A percentile compares a stretch with the other conserved stretches of the same genome.
Conservation (phyloP, 352 stramenopile genomes). For the Bremia lactucae region DNA sequence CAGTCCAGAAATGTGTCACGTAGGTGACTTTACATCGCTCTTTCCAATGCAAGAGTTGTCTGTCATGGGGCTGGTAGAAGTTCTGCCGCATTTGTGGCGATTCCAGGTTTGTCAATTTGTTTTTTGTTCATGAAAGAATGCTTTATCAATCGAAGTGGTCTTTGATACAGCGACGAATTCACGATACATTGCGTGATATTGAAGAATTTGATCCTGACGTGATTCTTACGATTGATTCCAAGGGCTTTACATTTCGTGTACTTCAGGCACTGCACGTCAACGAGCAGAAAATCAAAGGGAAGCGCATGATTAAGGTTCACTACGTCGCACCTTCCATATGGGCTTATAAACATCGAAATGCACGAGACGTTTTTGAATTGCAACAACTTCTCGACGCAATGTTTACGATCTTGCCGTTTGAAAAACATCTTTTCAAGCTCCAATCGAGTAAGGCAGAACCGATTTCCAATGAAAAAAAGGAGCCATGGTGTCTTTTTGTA, state of each 20-base stretch:
- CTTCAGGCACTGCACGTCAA: conserved; percentile 27
- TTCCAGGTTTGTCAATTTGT: conserved; percentile 21
- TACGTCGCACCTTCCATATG: conserved; percentile 73
- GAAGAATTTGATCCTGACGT: conserved; percentile 34
- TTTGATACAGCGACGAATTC: conserved; percentile 26
- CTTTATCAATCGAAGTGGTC: not conserved
- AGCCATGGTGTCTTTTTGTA: conserved; percentile 46
- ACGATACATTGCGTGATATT: conserved; percentile 49
- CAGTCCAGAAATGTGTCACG: conserved; percentile 39
- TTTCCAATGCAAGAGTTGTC: conserved; percentile 67
- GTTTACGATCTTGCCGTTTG: conserved; percentile 65
- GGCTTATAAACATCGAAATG: conserved; percentile 50
- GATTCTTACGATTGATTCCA: conserved; percentile 73
- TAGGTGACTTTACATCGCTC: conserved; percentile 41
- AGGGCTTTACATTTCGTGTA: conserved; percentile 64
- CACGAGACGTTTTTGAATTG: conserved; percentile 28
- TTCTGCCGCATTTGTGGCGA: conserved; percentile 45
- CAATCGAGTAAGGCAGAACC: not conserved
- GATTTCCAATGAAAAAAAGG: not conserved
- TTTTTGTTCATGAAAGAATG: not conserved
- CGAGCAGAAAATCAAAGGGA: not conserved
- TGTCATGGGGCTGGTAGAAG: conserved; percentile 62
- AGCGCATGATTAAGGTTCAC: conserved; percentile 38
- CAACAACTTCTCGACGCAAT: conserved; percentile 40
- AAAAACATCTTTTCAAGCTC: conserved; percentile 51